Conservation (phyloP, 129 eudicot genomes). For the Glebionis coronaria region DNA sequence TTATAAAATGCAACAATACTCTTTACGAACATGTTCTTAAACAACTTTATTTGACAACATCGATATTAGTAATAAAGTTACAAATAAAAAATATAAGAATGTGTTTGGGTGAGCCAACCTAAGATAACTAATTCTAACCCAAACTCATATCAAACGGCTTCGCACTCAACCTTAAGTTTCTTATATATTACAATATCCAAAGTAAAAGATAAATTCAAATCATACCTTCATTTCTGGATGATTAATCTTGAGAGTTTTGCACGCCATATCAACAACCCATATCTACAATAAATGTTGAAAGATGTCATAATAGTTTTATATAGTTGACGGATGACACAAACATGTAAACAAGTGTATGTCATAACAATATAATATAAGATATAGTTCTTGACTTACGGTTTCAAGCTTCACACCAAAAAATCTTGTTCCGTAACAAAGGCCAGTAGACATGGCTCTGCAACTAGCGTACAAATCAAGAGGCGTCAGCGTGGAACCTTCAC, state of each 20-base stretch:
- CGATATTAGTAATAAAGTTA: too few species aligned
- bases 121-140: too few species aligned
- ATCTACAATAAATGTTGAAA: constrained; percentile 21
- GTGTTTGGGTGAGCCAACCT: too few species aligned
- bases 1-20: too few species aligned
- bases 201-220: not conserved
- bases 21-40: too few species aligned
- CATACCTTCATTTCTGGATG: constrained; percentile 52
- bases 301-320: not conserved
- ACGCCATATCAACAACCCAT: constrained; percentile 61
- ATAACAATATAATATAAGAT: not conserved
- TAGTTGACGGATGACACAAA: not conserved
- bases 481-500: constrained; percentile 19
- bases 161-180: too few species aligned
- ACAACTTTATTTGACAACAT: too few species aligned
- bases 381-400: constrained; percentile 32
- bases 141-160: too few species aligned
- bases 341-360: not conserved
- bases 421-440: constrained; percentile 48
- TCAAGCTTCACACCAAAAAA: constrained; percentile 38
- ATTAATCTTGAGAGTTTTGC: constrained; percentile 40
- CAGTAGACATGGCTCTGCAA: constrained; percentile 67
- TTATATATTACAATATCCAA: too few species aligned
- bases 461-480: constrained; percentile 53
- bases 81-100: too few species aligned